Percentiles rank a stretch among this genome's conserved stretches.
phyloP scores from a whole-genome alignment of 129 eudicot species.

The Centella asiatica region DNA sequence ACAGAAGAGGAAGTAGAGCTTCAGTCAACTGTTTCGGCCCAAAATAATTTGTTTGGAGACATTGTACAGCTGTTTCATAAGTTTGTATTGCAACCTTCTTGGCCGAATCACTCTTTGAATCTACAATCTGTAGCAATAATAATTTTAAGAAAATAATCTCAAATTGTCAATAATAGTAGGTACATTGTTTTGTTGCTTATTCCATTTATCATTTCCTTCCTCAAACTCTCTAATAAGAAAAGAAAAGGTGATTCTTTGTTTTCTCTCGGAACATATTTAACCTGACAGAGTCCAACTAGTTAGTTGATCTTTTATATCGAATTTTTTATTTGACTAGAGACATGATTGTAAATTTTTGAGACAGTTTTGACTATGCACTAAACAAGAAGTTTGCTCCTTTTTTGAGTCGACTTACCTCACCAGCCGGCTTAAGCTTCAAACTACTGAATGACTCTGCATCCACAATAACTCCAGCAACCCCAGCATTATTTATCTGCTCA shows the following conservation, averaged over 20 bases:
- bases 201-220: constrained; percentile 8
- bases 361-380: no score
- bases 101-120: constrained; percentile 15
- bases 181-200: no score
- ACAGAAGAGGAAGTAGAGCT: constrained; percentile 47
- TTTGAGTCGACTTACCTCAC: constrained; percentile 16
- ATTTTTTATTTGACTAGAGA: no score
- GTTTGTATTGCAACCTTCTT: constrained; percentile 17
- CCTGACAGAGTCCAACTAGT: no score
- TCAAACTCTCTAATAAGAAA: neutral
- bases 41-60: constrained; percentile 51
- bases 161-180: neutral
- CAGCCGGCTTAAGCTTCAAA: constrained; percentile 17
- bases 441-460: constrained; percentile 29
- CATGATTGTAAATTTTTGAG: no score
- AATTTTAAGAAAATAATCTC: neutral
- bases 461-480: constrained; percentile 21
- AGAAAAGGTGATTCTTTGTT: no score
- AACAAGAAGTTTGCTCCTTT: no score
- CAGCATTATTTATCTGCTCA: constrained; percentile 44
- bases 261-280: neutral
- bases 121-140: constrained; percentile 19
- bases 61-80: constrained; percentile 31
- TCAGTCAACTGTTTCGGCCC: constrained; percentile 51
- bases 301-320: no score